Evolutionary conservation across 805 yeast genomes (phyloP).

Genomic region (Candida boidinii): DNA sequence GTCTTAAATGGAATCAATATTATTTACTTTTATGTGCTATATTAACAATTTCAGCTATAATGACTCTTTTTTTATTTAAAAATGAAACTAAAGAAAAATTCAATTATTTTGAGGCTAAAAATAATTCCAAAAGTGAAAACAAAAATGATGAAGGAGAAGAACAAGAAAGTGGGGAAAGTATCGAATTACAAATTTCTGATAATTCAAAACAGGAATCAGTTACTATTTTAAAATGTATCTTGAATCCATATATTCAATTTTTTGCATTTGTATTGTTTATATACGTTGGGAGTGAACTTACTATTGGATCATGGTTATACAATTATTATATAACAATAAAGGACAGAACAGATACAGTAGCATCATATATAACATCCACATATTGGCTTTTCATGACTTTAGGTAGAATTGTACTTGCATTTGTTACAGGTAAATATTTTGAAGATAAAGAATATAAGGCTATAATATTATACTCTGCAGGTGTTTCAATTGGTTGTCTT

Average conservation of each 20-base stretch:
- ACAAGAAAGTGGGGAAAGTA: no score
- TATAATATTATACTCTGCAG: constrained; percentile 28
- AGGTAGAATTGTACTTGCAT: constrained; percentile 39
- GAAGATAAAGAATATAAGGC: constrained; percentile 32
- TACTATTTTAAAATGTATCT: constrained; percentile 15
- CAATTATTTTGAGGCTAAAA: no score
- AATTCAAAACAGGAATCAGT: no score
- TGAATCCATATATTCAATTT: constrained; percentile 29
- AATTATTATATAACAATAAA: constrained; percentile 36
- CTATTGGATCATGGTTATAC: constrained; percentile 46
- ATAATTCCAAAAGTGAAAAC: no score
- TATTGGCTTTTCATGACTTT: constrained; percentile 44
- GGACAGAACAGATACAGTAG: constrained; percentile 22
- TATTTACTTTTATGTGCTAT: constrained; percentile 28
- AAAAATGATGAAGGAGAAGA: constrained; percentile 11
- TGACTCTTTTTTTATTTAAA: constrained; percentile 24
- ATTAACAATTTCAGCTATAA: constrained; percentile 17
- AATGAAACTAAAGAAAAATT: constrained; percentile 30
- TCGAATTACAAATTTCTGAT: no score
- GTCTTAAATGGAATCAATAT: constrained; percentile 36
- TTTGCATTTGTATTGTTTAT: constrained; percentile 34
- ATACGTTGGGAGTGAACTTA: constrained; percentile 44
- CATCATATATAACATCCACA: constrained; percentile 40
- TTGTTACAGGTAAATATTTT: constrained; percentile 36
- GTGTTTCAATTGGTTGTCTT: constrained; percentile 25